phyloP scores from a whole-genome alignment of 73 alveolate genomes.

The Symbiodinium pilosum region DNA sequence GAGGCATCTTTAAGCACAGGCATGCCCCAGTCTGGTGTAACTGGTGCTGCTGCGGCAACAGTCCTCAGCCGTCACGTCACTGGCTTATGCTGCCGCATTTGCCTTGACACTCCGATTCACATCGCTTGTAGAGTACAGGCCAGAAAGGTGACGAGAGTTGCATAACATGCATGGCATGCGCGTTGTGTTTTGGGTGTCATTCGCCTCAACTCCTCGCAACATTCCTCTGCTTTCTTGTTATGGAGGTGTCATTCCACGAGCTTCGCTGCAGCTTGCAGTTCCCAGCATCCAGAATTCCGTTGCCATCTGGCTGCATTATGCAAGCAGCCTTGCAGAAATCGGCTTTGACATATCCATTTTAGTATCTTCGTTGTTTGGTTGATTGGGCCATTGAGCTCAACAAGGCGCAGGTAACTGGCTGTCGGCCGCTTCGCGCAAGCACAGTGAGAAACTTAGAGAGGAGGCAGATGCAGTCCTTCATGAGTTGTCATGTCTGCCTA shows the following conservation, averaged over 20 bases:
- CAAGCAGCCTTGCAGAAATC: too few relatives aligned
- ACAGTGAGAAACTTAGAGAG: background rate
- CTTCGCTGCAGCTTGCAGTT: constrained; percentile 21
- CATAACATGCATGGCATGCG: too few relatives aligned
- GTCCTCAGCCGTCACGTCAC: background rate
- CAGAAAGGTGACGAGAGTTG: too few relatives aligned
- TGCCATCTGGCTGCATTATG: background rate
- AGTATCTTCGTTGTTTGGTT: too few relatives aligned
- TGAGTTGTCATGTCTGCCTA: too few relatives aligned
- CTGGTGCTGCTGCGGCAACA: constrained; percentile 17
- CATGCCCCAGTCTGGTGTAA: background rate
- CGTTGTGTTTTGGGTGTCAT: too few relatives aligned
- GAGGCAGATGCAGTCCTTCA: too few relatives aligned
- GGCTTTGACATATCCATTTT: too few relatives aligned
- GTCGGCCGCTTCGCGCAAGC: background rate
- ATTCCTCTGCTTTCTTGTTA: too few relatives aligned
- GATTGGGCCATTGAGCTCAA: too few relatives aligned
- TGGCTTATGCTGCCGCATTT: background rate
- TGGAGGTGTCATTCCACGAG: constrained; percentile 43
- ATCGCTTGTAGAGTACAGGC: too few relatives aligned
- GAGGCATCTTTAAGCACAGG: background rate
- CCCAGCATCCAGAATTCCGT: constrained; percentile 26
- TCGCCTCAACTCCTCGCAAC: too few relatives aligned
- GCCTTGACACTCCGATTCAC: background rate
- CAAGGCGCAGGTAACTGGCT: constrained; percentile 49